Base-by-base conservation (phyloP, 2,329 filamentous ascomycete genomes). In the Diaporthe amygdali region DNA sequence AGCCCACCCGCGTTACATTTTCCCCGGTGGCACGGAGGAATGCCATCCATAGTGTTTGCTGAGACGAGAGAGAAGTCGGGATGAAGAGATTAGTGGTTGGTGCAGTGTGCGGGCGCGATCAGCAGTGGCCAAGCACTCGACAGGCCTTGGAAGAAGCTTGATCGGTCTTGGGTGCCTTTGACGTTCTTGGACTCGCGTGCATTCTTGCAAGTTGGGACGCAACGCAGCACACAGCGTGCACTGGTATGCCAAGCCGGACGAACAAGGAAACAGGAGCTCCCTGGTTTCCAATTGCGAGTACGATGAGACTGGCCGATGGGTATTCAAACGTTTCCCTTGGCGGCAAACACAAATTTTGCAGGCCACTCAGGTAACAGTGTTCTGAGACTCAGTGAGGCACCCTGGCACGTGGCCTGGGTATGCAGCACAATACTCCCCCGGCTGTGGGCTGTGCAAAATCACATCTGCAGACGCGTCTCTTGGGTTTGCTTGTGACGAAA, bases 21-120 rank as follows among this genome's bases (percentile, higher is more conserved):
- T 17, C n/a, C 59, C 30, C 59, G 30, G 30, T 49, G 10, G 20
- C n/a, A 64, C 59, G 59, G 41, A 64, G 44, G 47, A 37, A 64
- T 64, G 59, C 59, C 59, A 64, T 64, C 59, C 30, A 64, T 64
- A 64, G 22, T 64, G 30, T 37, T 61, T 64, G 41, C 59, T 64
- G 59, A 64, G 59, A 64, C 59, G 59, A 64, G 59, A 49, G 59
- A 14, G 15, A 34, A 49, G 59, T 64, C 59, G 30, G 30, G 59
- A 64, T 20, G 44, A 64, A 64, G 30, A 37, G 6, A 47, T 47
- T 47, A 34, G 12, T 12, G 17, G 20, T 22, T 7, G 10, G 41
- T 10, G n/a, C 41, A 2, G 41, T 34, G 41, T n/a, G 12, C 5
- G 6, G 14, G 37, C 17, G 59, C 20, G 41, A 63, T 47, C 59